Percentiles rank a stretch among this genome's conserved stretches.
phyloP scores from a whole-genome alignment of 1,284 basidiomycete genomes.

The Mrakiaceae sp. region DNA sequence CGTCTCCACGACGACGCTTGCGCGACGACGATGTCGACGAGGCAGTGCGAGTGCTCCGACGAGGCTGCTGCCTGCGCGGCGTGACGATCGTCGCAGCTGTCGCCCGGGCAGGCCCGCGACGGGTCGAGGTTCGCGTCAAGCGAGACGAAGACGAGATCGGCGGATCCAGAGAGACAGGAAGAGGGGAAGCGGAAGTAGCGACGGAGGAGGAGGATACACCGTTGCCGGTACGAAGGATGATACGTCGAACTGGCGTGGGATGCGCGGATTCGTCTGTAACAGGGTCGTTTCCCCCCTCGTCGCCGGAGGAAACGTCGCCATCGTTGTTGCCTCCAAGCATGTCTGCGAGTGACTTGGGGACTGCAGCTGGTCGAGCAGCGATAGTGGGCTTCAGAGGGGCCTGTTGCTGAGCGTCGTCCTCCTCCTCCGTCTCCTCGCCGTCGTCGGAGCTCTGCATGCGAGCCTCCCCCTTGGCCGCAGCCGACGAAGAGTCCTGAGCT shows the following conservation, averaged over 20 bases:
- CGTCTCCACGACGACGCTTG: neutral
- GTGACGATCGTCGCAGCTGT: neutral
- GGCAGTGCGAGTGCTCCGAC: neutral
- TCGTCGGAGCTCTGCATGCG: conserved; percentile 13
- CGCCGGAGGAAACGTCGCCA: conserved; percentile 16
- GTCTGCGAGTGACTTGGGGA: conserved; percentile 53
- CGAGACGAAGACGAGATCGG: neutral
- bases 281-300: conserved; percentile 13
- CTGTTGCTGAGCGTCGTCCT: conserved; percentile 30
- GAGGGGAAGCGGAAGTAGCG: too few species aligned
- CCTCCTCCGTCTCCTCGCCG: conserved; percentile 26
- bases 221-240: too few species aligned
- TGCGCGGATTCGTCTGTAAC: neutral
- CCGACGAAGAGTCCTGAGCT: too few species aligned
- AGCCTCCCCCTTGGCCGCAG: conserved; percentile 13
- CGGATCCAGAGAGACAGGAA: too few species aligned
- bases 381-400: neutral
- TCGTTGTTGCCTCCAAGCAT: conserved; percentile 44
- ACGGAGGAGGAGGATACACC: too few species aligned
- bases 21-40: neutral
- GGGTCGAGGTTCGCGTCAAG: neutral
- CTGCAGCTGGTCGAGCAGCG: neutral
- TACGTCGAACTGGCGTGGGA: neutral
- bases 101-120: neutral
- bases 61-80: neutral